phyloP scores from a whole-genome alignment of 2,329 filamentous ascomycete genomes.

The Thermomyces lanuginosus region DNA sequence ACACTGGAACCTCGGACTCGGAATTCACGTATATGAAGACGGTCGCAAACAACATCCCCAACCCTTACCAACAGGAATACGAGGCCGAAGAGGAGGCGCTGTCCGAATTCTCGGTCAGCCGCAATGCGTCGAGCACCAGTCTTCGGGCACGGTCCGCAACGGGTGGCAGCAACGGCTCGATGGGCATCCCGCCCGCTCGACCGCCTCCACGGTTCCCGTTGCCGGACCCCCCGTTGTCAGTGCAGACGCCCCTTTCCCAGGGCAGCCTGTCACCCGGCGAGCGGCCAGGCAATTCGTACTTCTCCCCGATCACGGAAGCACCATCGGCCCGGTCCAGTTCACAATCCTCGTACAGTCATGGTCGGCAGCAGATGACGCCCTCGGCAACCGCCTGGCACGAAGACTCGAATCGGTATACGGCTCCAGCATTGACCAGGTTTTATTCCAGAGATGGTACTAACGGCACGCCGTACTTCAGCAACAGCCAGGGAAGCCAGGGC shows the following conservation, averaged over 20 bases:
- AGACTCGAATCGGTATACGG: constrained; percentile 65
- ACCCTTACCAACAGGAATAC: constrained; percentile 58
- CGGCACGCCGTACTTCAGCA: constrained; percentile 44
- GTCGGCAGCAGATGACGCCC: constrained; percentile 55
- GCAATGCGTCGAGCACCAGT: constrained; percentile 59
- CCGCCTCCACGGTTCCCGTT: constrained; percentile 54
- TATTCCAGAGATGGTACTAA: constrained; percentile 62
- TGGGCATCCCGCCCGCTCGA: constrained; percentile 29
- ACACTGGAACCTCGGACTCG: constrained; percentile 41
- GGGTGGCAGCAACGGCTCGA: constrained; percentile 35
- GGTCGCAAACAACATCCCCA: constrained; percentile 52
- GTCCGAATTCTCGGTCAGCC: constrained; percentile 39
- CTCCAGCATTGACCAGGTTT: constrained; percentile 67
- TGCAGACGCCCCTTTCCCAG: constrained; percentile 46
- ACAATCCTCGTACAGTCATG: constrained; percentile 57
- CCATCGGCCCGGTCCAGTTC: constrained; percentile 41
- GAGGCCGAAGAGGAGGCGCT: constrained; percentile 37
- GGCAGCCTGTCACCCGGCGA: constrained; percentile 43
- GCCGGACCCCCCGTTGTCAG: constrained; percentile 45
- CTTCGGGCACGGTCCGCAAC: constrained; percentile 63
- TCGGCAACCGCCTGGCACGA: constrained; percentile 55
- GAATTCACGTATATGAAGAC: constrained; percentile 68
- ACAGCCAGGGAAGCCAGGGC: constrained; percentile 11
- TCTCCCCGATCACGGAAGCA: constrained; percentile 64
- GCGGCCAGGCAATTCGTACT: constrained; percentile 66